Base-by-base conservation (phyloP, 345 rosid species). In the Hibiscus trionum region DNA sequence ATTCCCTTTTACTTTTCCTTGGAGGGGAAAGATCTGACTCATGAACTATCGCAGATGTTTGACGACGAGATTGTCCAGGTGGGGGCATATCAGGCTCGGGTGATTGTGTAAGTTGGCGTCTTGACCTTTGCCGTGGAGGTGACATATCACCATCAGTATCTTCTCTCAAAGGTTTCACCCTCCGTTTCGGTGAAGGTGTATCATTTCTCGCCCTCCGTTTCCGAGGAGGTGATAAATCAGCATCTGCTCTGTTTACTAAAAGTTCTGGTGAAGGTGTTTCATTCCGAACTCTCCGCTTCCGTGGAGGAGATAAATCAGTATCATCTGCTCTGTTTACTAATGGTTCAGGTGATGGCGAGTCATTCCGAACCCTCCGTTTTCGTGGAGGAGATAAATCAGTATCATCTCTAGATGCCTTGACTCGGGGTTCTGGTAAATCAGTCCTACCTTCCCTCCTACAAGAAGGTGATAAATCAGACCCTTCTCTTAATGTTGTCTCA, bases 11-110 rank as follows among this genome's bases (percentile, higher is more conserved):
- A 35, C 64, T 75, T 82, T 83, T 89, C 79, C 96, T 83, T 11
- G 88, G 86, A 8, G 87, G 90, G 67, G 96, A 88, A 69, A 82
- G 80, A 71, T 86, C 91, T 37, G 68, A 55, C 66, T 56, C 82
- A 49, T 39, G 44, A 72, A 26, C n/a, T 37, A 37, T 1, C 27
- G 56, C 72, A 4, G 68, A 21, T 11, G 62, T 57, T 59, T 31
- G 73, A 44, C 57, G 35, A 56, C 59, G 75, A 74, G 78, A 50
- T 31, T 69, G 77, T 7, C 61, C 65, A 35, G 81, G 79, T 24
- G 77, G 70, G 33, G 81, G 76, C 3, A 62, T 44, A 83, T 88
- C 93, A 4, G 80, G 73, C 58, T 73, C 81, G 21, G 77, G 35
- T 71, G 77, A 74, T 16, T 65, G 37, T 46, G 73, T 19, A 55